These are phyloP conservation scores for Ceratocystis variospora DNA, from an alignment of 2,329 filamentous ascomycete genomes.

Conservation along the genomic window DNA sequence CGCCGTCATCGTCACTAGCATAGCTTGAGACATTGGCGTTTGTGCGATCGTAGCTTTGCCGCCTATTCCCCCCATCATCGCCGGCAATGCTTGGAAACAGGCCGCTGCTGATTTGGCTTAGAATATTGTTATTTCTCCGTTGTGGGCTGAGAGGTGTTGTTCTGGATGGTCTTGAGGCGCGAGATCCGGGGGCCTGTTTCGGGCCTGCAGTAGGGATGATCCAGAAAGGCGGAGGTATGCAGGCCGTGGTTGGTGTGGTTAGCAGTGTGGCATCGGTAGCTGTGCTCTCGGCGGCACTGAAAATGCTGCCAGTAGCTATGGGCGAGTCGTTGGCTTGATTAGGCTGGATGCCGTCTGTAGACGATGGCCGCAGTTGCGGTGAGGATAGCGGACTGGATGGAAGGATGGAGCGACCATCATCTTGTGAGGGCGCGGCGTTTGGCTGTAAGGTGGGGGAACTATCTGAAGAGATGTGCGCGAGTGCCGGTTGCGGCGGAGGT, in stretches of 20 bases:
- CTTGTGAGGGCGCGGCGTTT: not conserved
- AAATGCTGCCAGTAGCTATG: slow-evolving; percentile 5
- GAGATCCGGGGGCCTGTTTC: not conserved
- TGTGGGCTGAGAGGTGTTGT: not conserved
- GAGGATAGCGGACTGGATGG: not conserved
- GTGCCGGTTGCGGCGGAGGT: slow-evolving; percentile 3
- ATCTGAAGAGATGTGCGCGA: not conserved
- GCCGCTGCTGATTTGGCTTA: not conserved
- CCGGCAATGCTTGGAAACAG: not conserved
- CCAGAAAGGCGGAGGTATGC: slow-evolving; percentile 17
- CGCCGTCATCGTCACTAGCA: slow-evolving; percentile 7
- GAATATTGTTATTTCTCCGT: not conserved
- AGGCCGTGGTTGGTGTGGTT: slow-evolving; percentile 10
- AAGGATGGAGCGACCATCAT: not conserved
- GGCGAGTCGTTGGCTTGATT: slow-evolving; percentile 3
- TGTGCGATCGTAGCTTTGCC: not conserved
- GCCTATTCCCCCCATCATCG: not conserved
- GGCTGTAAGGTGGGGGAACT: not conserved
- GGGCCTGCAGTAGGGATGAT: slow-evolving; percentile 8
- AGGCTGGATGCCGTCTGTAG: not conserved
- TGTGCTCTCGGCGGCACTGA: slow-evolving; percentile 14
- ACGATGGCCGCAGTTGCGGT: not conserved
- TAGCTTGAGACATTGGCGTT: not conserved
- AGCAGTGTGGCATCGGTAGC: slow-evolving; percentile 12
- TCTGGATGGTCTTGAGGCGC: not conserved